phyloP scores from a whole-genome alignment of 257 asterid genomes.

The Gentiana dahurica region DNA sequence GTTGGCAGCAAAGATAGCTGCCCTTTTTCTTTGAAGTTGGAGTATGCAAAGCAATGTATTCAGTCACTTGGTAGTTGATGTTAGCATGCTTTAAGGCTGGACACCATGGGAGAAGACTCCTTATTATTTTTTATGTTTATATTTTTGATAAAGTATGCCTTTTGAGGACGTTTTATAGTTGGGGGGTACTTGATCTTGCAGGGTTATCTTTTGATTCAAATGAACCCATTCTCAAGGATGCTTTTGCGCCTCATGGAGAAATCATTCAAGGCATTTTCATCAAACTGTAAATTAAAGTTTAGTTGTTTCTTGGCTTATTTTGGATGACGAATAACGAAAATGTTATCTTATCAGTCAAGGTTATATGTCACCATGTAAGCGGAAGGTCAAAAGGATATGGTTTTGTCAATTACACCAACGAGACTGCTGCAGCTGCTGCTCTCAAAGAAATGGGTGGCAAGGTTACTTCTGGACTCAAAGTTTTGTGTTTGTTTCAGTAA shows the following conservation, averaged over 20 bases:
- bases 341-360: slow-evolving; percentile 38
- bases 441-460: slow-evolving; percentile 58
- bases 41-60: no score
- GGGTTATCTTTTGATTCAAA: slow-evolving; percentile 81
- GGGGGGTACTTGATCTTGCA: slow-evolving; percentile 12
- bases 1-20: no score
- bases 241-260: slow-evolving; percentile 54
- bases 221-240: slow-evolving; percentile 50
- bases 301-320: slow-evolving; percentile 1
- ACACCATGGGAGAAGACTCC: neutral
- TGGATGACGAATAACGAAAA: slow-evolving; percentile 4
- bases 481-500: slow-evolving; percentile 2
- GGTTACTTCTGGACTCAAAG: slow-evolving; percentile 17
- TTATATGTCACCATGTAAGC: slow-evolving; percentile 56
- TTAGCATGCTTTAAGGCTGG: no score
- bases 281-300: neutral
- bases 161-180: neutral
- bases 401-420: slow-evolving; percentile 45
- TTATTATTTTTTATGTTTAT: neutral
- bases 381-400: slow-evolving; percentile 81
- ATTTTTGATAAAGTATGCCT: neutral
- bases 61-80: no score
- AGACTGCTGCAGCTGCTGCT: slow-evolving; percentile 51
- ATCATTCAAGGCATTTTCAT: slow-evolving; percentile 41
- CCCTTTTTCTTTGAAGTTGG: no score